Conservation (phyloP, 495 filamentous ascomycete genomes). For the Trichoderma reesei region DNA sequence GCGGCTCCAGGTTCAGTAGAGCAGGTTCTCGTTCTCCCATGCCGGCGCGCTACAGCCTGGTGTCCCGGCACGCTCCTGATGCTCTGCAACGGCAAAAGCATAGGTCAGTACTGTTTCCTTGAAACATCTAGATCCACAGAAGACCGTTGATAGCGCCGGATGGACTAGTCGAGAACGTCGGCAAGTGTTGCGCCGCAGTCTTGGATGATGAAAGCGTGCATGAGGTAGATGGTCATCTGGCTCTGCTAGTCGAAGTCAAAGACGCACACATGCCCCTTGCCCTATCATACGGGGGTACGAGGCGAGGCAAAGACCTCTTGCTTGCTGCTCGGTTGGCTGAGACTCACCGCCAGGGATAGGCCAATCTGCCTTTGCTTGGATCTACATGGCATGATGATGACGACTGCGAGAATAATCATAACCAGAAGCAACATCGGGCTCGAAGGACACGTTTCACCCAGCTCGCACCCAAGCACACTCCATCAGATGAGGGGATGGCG, state of each 20-base stretch:
- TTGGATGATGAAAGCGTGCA: slow-evolving; percentile 8
- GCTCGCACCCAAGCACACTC: background rate
- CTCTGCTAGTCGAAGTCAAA: slow-evolving; percentile 8
- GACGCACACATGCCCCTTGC: background rate
- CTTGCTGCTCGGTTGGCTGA: background rate
- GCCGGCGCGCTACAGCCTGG: background rate
- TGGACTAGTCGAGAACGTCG: slow-evolving; percentile 1
- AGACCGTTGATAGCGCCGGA: background rate
- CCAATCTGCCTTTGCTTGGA: background rate
- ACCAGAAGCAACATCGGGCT: background rate
- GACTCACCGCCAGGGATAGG: background rate
- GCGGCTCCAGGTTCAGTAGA: background rate
- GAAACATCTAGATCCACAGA: background rate
- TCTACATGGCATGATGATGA: background rate
- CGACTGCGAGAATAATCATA: background rate
- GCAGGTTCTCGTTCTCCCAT: background rate
- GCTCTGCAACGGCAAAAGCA: background rate
- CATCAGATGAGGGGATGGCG: background rate
- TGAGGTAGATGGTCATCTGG: slow-evolving; percentile 4
- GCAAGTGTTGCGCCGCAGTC: background rate
- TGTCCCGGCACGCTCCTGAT: background rate
- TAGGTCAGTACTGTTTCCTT: background rate
- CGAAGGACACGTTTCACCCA: background rate
- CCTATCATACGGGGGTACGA: background rate
- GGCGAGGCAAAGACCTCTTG: background rate